A percentile compares a stretch with the other conserved stretches of the same genome.
Conservation (phyloP, 164 flowering plant genomes). For the Tetrastigma voinierianum region DNA sequence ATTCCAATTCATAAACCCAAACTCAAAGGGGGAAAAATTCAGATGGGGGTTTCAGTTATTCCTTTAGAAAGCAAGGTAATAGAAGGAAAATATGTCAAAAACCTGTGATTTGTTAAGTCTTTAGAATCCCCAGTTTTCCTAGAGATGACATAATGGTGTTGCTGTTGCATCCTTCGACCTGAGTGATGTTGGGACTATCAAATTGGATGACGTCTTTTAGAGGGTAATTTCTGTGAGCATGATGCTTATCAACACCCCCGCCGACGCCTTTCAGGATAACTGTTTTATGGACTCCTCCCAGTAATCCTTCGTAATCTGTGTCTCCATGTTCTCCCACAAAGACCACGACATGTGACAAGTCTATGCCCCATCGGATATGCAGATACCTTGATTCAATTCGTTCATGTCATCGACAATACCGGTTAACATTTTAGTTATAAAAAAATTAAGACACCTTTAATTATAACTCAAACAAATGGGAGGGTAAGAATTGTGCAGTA, state of each 20-base stretch:
- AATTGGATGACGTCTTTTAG: conserved; percentile 59
- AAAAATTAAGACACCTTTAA: too few species aligned
- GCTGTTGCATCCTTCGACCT: conserved; percentile 33
- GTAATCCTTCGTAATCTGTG: conserved; percentile 75
- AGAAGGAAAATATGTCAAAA: neutral
- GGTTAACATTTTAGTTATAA: too few species aligned
- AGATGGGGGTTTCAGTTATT: too few species aligned
- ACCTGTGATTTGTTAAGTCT: conserved; percentile 18
- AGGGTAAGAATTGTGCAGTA: too few species aligned
- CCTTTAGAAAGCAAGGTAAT: too few species aligned
- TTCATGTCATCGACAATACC: neutral
- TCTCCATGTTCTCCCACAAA: conserved; percentile 81
- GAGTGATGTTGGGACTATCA: conserved; percentile 61
- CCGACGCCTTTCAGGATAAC: conserved; percentile 65
- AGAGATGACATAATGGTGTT: conserved; percentile 36
- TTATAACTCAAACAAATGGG: too few species aligned
- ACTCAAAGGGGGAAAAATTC: too few species aligned
- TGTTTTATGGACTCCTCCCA: conserved; percentile 81
- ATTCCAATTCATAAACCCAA: too few species aligned
- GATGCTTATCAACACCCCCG: conserved; percentile 32
- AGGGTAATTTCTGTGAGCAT: conserved; percentile 61
- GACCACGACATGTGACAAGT: conserved; percentile 62
- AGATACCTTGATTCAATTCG: conserved; percentile 52
- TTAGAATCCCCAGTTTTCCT: conserved; percentile 37
- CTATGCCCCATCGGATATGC: conserved; percentile 69